Percentiles rank a stretch among this genome's conserved stretches.
These are phyloP conservation scores for Mortierella sp. DNA, from an alignment of 371 early-diverging fungal genomes.

Conservation along the genomic window DNA sequence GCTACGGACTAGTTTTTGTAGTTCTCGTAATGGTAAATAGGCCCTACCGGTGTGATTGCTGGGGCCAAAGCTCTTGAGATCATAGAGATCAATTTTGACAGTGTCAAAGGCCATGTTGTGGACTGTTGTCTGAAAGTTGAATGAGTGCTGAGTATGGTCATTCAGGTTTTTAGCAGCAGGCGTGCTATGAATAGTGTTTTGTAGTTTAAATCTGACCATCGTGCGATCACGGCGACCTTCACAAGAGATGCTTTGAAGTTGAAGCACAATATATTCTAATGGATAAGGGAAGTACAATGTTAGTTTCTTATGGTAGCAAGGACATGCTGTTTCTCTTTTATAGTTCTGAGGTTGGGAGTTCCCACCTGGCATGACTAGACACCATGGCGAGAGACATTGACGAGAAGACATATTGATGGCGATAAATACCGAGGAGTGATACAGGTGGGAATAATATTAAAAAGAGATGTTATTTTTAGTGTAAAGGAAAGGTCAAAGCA, in stretches of 20 bases:
- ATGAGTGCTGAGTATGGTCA: constrained; percentile 5
- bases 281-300: not conserved
- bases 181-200: not conserved
- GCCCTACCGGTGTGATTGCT: not conserved
- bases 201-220: constrained; percentile 1
- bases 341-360: not conserved
- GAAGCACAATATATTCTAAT: not conserved
- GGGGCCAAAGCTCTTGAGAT: not conserved
- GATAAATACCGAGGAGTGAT: not conserved
- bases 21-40: not conserved
- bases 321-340: too few species aligned
- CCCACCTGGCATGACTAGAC: not conserved
- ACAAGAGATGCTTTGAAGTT: constrained; percentile 1
- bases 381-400: not conserved
- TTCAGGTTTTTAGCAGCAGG: not conserved
- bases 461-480: too few species aligned
- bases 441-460: too few species aligned
- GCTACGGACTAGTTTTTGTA: not conserved
- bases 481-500: too few species aligned
- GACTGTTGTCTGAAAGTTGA: not conserved
- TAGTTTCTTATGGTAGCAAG: too few species aligned
- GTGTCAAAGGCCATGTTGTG: constrained; percentile 2
- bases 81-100: constrained; percentile 7
- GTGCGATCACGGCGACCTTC: not conserved
- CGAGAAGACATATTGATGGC: not conserved